Percentiles rank a stretch among this genome's conserved stretches.
Evolutionary conservation across 768 basidiomycete species (phyloP).

Genomic region (Phlebiopsis flavidoalba): DNA sequence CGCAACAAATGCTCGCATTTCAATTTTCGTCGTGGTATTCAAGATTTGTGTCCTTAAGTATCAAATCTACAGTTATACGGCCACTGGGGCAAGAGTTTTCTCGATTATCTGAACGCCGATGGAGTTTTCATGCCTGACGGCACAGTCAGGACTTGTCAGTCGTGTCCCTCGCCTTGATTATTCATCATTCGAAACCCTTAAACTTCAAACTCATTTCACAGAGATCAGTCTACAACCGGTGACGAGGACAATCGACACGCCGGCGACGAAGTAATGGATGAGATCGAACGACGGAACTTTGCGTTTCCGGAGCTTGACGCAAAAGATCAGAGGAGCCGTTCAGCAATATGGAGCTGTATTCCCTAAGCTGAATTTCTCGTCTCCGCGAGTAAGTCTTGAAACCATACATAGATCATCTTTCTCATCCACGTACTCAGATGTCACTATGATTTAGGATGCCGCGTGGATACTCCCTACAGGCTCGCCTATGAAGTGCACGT

Average conservation of each 20-base stretch:
- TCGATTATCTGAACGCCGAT: conserved; percentile 73
- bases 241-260: conserved; percentile 46
- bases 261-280: conserved; percentile 33
- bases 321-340: conserved; percentile 62
- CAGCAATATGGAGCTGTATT: conserved; percentile 77
- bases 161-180: background rate
- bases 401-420: background rate
- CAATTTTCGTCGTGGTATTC: conserved; percentile 89
- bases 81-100: conserved; percentile 62
- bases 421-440: conserved; percentile 2
- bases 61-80: conserved; percentile 70
- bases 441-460: conserved; percentile 58
- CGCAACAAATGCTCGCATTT: conserved; percentile 57
- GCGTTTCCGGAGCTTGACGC: conserved; percentile 82
- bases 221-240: conserved; percentile 55
- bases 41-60: conserved; percentile 51
- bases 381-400: conserved; percentile 64
- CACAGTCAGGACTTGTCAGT: conserved; percentile 72
- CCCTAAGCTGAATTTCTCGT: conserved; percentile 94
- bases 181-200: background rate
- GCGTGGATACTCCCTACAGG: conserved; percentile 85
- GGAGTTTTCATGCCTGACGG: conserved; percentile 82
- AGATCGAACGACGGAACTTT: conserved; percentile 37
- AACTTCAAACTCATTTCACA: conserved; percentile 34
- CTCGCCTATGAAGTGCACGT: conserved; percentile 80